These are phyloP conservation scores for Leccinum subgranulosum DNA, from an alignment of 768 basidiomycete genomes.

Conservation along the genomic window DNA sequence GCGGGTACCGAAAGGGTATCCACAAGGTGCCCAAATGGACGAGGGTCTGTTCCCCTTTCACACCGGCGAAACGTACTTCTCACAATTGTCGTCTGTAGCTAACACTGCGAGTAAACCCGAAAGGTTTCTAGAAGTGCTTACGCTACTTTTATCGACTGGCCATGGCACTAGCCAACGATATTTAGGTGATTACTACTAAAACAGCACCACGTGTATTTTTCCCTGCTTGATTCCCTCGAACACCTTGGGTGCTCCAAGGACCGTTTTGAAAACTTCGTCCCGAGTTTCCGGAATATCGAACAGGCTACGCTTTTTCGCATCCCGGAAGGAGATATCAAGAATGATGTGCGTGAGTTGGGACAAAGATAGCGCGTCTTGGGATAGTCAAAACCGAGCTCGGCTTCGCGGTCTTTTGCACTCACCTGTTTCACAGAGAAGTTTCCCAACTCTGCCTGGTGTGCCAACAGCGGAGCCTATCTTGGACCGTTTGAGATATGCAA, in stretches of 20 bases:
- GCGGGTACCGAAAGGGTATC: slow-evolving; percentile 88
- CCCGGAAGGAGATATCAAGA: slow-evolving; percentile 70
- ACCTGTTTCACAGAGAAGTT: slow-evolving; percentile 75
- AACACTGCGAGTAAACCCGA: slow-evolving; percentile 84
- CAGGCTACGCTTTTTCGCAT: slow-evolving; percentile 71
- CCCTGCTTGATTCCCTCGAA: slow-evolving; percentile 64
- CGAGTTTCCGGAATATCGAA: slow-evolving; percentile 83
- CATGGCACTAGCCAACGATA: neutral
- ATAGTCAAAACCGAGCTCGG: neutral
- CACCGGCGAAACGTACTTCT: neutral
- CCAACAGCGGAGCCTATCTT: slow-evolving; percentile 87
- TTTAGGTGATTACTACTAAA: slow-evolving; percentile 48
- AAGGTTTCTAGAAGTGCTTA: slow-evolving; percentile 66
- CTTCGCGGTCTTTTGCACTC: slow-evolving; percentile 17
- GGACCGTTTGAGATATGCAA: slow-evolving; percentile 78
- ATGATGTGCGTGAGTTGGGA: slow-evolving; percentile 82
- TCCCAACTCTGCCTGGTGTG: slow-evolving; percentile 88
- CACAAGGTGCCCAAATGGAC: slow-evolving; percentile 99
- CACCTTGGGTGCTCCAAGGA: slow-evolving; percentile 62
- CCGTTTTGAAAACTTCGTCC: slow-evolving; percentile 73
- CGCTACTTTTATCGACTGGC: slow-evolving; percentile 12
- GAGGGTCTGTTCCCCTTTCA: slow-evolving; percentile 51
- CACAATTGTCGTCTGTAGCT: slow-evolving; percentile 44
- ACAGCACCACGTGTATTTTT: slow-evolving; percentile 77
- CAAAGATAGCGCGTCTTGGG: slow-evolving; percentile 63